Evolutionary conservation across 129 eudicot species (phyloP), one percentile per base, ranked within the genome.

Genomic region (Arctium minus): DNA sequence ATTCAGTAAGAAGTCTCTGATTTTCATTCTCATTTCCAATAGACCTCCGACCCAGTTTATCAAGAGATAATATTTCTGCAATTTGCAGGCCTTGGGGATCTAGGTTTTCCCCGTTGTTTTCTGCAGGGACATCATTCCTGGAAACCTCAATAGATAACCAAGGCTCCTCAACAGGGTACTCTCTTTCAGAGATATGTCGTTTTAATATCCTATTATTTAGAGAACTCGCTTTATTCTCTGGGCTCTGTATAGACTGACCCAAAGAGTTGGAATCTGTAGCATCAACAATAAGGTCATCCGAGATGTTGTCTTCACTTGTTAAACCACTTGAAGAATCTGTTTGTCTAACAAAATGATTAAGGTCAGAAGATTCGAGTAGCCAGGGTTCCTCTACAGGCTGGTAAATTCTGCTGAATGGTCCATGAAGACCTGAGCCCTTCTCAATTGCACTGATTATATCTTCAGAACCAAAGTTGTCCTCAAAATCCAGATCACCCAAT

Each of bases 371-470:
- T 82, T 89, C 91, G 69, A 82, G 86, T 71, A 95, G 89, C 98
- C 98, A 95, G 53, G 98, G 98, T 77, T 95, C 98, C 90, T 95
- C 98, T 9, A 88, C 71, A 60, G 93, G 86, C 60, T 90, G 89
- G 70, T 85, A 78, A 67, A 77, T 37, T 18, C 72, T 78, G 86
- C 81, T 50, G 74, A 80, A 85, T 33, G 78, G 72, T 70, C 70
- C 89, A 74, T 83, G 68, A 17, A 67, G 37, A 71, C 78, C 79
- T 77, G 83, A 38, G 27, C 44, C 27, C 79, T 65, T 69, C 71
- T 60, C 70, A 60, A 27, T 3, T 5, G 39, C 80, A 62, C 48
- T 62, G 36, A 32, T 46, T 13, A 15, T 46, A 70, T 78, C 85
- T 48, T 81, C 80, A 38, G 78, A 40, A 53, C 44, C 27, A 27